Conservation (phyloP, 75 land plant genomes). For the Pinus albicaulis region DNA sequence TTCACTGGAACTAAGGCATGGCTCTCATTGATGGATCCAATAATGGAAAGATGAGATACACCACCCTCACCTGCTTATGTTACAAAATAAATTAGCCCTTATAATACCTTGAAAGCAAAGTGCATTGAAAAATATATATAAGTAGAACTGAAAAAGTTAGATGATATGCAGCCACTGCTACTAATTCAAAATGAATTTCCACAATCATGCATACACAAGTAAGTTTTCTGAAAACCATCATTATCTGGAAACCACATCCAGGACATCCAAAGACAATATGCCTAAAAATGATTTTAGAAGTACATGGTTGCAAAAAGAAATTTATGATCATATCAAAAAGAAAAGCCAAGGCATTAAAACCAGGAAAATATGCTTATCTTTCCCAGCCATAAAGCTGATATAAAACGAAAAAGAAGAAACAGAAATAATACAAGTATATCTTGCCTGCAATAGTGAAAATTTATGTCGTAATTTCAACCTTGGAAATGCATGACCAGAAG, state of each 20-base stretch:
- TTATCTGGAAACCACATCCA: background rate
- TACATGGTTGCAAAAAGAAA: background rate
- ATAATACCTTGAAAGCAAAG: background rate
- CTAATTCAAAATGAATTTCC: background rate
- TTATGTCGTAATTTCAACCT: slow-evolving; percentile 77
- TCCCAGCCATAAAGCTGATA: background rate
- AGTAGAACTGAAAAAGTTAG: background rate
- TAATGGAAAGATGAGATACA: slow-evolving; percentile 62
- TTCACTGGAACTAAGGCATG: slow-evolving; percentile 63
- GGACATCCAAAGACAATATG: background rate
- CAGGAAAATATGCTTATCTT: slow-evolving; percentile 2
- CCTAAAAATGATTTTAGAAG: background rate
- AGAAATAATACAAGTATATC: slow-evolving; percentile 15
- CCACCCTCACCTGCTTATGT: slow-evolving; percentile 66
- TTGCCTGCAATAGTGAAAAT: slow-evolving; percentile 86
- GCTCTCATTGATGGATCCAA: slow-evolving; percentile 75
- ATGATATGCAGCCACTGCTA: background rate
- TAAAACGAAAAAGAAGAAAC: background rate
- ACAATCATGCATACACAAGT: background rate
- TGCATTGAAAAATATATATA: background rate
- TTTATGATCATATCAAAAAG: background rate
- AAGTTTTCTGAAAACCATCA: background rate
- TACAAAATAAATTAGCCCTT: background rate
- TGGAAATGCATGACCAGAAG: slow-evolving; percentile 87
- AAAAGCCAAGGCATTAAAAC: background rate